Conservation (phyloP, 805 yeast genomes). For the Maudiozyma saulgeensis region DNA sequence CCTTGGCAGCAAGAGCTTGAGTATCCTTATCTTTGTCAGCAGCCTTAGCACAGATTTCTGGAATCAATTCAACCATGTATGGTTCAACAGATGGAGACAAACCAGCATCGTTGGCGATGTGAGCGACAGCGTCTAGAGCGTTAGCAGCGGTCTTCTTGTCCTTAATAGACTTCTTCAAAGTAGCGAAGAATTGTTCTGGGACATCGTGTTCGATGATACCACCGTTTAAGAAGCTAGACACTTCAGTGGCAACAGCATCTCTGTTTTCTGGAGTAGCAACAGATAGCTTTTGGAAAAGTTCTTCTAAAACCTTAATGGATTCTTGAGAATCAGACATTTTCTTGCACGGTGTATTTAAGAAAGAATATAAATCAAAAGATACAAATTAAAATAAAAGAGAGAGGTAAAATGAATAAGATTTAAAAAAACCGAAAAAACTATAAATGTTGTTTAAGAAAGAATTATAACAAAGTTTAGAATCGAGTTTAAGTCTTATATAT, state of each 20-base stretch:
- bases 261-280: slow-evolving; percentile 81
- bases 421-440: slow-evolving; percentile 1
- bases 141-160: slow-evolving; percentile 76
- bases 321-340: slow-evolving; percentile 39
- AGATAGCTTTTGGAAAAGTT: slow-evolving; percentile 84
- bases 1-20: slow-evolving; percentile 62
- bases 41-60: slow-evolving; percentile 61
- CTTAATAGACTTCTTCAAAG: slow-evolving; percentile 64
- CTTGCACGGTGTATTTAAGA: slow-evolving; percentile 7
- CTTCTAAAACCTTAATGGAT: slow-evolving; percentile 70
- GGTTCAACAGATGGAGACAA: slow-evolving; percentile 94
- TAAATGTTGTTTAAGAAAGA: too few relatives aligned
- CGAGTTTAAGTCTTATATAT: slow-evolving; percentile 1
- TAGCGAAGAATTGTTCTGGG: slow-evolving; percentile 77
- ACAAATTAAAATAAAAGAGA: neutral
- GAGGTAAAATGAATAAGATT: neutral
- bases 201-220: slow-evolving; percentile 97
- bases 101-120: slow-evolving; percentile 72
- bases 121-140: slow-evolving; percentile 74
- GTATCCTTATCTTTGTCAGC: slow-evolving; percentile 85
- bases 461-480: too few relatives aligned
- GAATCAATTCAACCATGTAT: slow-evolving; percentile 69
- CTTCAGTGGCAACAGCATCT: slow-evolving; percentile 77
- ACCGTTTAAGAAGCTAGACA: slow-evolving; percentile 89
- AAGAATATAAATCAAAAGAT: neutral